Base-by-base conservation (phyloP, 2,329 filamentous ascomycete genomes). In the Hawksworthiomyces lignivorus region DNA sequence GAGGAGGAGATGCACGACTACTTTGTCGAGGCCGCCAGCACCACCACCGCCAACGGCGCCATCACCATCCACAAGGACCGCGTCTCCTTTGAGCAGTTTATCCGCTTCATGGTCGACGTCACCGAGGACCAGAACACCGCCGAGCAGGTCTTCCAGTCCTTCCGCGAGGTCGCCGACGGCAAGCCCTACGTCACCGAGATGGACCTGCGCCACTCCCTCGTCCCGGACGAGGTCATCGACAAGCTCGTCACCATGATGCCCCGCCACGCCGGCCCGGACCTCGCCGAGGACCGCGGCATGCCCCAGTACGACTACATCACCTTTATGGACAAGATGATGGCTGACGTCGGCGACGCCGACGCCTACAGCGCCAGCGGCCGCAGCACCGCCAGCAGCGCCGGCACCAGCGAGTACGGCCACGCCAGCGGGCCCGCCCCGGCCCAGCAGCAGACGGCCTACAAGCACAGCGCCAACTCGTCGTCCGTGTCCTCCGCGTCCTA, bases 181-280 rank as follows among this genome's bases (percentile, higher is more conserved):
- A 98, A 98, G 72, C 89, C 90, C 10, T 98, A 98, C 61, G 92
- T 98, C 30, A 98, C 92, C 5, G 92, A 98, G 66, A 84, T 98
- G 69, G 92, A 98, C 61, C 75, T 98, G 44, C 79, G 90, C 46
- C 92, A 98, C 63, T 92, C 84, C 31, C 76, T 98, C 29, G 94
- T 98, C 28, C 92, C 92, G 0, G 92, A 98, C 58, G 90, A 97
- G 58, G 84, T 98, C 50, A 96, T 98, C 56, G 89, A 96, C 48
- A 86, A 95, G 62, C 73, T 98, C 36, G 73, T 92, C 39, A 76
- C 85, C 55, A 86, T 87, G 39, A 94, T 98, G 75, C 92, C 92
- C 1, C 59, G 68, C 39, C 89, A 96, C 60, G 77, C 72, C 38
- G 92, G 90, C 0, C 87, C 88, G 3, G 89, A 96, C 61, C 41